A percentile compares a stretch with the other conserved stretches of the same genome.
phyloP scores from a whole-genome alignment of 208 protist species.

The Acanthamoeba quina region DNA sequence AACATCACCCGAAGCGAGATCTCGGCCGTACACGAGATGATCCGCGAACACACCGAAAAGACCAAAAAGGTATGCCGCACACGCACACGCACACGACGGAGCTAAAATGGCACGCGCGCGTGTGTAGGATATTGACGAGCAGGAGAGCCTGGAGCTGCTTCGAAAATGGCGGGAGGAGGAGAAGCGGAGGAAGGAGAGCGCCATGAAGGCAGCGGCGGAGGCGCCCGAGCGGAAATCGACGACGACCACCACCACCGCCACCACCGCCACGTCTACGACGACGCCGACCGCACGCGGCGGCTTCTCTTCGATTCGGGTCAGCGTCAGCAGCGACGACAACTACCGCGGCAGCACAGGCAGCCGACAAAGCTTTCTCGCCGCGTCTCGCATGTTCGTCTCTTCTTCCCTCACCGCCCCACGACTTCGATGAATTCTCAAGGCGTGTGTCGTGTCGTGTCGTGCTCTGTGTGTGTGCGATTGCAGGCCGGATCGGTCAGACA shows the following conservation, averaged over 20 bases:
- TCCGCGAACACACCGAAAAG: background rate
- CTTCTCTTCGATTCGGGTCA: slow-evolving; percentile 34
- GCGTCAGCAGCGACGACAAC: background rate
- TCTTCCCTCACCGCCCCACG: background rate
- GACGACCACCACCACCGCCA: background rate
- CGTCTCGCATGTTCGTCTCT: slow-evolving; percentile 47
- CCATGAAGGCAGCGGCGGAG: background rate
- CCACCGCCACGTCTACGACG: background rate
- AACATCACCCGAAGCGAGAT: slow-evolving; percentile 72
- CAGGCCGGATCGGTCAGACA: background rate
- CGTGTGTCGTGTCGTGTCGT: background rate
- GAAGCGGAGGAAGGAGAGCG: slow-evolving; percentile 47
- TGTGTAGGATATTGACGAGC: slow-evolving; percentile 54
- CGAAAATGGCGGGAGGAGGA: slow-evolving; percentile 64
- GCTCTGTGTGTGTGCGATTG: background rate
- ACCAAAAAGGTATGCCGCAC: slow-evolving; percentile 35
- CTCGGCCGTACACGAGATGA: slow-evolving; percentile 61
- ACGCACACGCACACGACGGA: background rate
- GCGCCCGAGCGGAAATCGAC: background rate
- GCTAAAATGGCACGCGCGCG: background rate
- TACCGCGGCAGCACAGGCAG: background rate
- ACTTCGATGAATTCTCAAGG: background rate
- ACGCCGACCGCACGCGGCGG: background rate
- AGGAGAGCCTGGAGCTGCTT: slow-evolving; percentile 62
- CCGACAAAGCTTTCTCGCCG: slow-evolving; percentile 40